phyloP scores from a whole-genome alignment of 2,329 filamentous ascomycete genomes.

The Trichoderma pleuroti region DNA sequence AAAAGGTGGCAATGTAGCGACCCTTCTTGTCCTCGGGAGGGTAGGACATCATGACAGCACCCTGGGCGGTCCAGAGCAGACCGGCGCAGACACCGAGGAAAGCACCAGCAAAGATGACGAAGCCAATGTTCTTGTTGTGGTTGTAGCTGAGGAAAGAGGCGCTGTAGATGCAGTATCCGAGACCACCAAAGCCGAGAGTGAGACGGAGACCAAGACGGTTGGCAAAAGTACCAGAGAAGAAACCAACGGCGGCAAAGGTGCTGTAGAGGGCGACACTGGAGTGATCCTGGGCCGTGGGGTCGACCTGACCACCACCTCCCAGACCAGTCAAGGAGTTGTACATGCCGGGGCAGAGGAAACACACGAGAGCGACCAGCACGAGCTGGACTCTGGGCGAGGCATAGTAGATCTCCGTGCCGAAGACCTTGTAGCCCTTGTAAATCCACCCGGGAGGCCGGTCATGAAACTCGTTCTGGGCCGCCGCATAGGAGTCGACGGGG shows the following conservation, averaged over 20 bases:
- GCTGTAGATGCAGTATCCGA: constrained; percentile 75
- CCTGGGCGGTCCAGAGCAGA: constrained; percentile 78
- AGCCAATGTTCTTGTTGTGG: constrained; percentile 64
- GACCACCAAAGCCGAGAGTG: constrained; percentile 67
- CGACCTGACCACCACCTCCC: constrained; percentile 56
- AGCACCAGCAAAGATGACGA: constrained; percentile 72
- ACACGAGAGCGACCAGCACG: constrained; percentile 57
- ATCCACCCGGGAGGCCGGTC: constrained; percentile 57
- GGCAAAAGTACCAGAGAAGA: constrained; percentile 73
- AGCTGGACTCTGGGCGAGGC: constrained; percentile 72
- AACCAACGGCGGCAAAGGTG: constrained; percentile 64
- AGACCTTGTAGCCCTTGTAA: constrained; percentile 60
- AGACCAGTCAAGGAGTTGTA: constrained; percentile 66
- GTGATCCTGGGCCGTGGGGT: constrained; percentile 54
- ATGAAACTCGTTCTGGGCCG: constrained; percentile 20
- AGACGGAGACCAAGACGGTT: constrained; percentile 69
- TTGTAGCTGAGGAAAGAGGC: constrained; percentile 68
- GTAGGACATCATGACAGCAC: constrained; percentile 87
- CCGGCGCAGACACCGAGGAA: constrained; percentile 76
- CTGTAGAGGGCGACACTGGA: constrained; percentile 70
- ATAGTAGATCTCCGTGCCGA: constrained; percentile 59
- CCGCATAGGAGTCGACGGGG: constrained; percentile 20
- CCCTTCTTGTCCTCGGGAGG: constrained; percentile 79
- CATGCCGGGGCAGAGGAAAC: constrained; percentile 68
- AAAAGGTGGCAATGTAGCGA: constrained; percentile 85